phyloP scores from a whole-genome alignment of 208 protist genomes.

The Borovskyia barvae region DNA sequence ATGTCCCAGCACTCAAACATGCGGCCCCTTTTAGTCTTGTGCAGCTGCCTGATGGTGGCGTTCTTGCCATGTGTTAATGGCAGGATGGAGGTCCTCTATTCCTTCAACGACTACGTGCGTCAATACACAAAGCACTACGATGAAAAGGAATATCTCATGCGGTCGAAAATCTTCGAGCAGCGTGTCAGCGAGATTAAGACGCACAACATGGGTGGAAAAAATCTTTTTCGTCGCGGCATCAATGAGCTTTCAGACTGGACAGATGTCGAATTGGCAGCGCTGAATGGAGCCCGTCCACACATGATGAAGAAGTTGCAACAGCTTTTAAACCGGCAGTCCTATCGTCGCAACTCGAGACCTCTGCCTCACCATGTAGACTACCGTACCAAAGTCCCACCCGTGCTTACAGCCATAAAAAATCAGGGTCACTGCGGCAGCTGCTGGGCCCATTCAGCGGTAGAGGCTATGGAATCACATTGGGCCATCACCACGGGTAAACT shows the following conservation, averaged over 20 bases:
- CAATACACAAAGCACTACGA: conserved; percentile 40
- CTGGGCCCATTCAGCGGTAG: conserved; percentile 63
- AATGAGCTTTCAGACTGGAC: conserved; percentile 59
- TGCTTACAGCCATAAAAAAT: conserved; percentile 73
- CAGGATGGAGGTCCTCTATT: neutral
- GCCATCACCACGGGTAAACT: conserved; percentile 58
- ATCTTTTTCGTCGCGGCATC: conserved; percentile 25
- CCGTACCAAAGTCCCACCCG: conserved; percentile 24
- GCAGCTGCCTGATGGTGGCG: neutral
- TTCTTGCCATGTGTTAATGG: neutral
- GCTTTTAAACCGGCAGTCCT: neutral
- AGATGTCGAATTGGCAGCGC: conserved; percentile 32
- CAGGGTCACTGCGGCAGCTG: conserved; percentile 81
- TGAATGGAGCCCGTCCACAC: conserved; percentile 23
- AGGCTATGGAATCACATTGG: conserved; percentile 78
- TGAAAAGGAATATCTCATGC: conserved; percentile 27
- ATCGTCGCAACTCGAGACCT: conserved; percentile 5
- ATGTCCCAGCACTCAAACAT: no score
- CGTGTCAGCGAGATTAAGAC: conserved; percentile 26
- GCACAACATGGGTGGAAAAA: conserved; percentile 24
- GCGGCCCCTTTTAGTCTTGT: neutral
- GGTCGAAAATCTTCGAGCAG: conserved; percentile 32
- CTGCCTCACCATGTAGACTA: conserved; percentile 54
- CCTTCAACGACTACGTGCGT: conserved; percentile 37
- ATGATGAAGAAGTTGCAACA: conserved; percentile 15